Conservation (phyloP, 495 filamentous ascomycete species). For the Cryomyces minteri region DNA sequence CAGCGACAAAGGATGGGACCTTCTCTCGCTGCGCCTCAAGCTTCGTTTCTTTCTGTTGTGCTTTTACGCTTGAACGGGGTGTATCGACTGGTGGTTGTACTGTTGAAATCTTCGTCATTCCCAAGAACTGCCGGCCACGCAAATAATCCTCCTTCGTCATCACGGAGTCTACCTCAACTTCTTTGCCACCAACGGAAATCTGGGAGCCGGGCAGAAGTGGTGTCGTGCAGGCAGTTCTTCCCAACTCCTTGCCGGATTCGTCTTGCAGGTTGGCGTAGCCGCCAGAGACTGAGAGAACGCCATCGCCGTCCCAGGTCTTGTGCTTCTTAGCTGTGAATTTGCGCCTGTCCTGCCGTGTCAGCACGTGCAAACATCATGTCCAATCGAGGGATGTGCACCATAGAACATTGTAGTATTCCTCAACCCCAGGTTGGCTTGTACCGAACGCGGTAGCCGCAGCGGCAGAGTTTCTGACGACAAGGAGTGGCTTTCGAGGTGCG, state of each 20-base stretch:
- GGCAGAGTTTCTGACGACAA: conserved; percentile 20
- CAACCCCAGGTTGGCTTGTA: conserved; percentile 8
- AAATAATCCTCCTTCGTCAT: conserved; percentile 46
- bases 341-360: conserved; percentile 29
- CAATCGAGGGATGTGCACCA: conserved; percentile 27
- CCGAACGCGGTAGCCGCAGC: not conserved
- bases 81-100: conserved; percentile 2
- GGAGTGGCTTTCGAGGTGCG: conserved; percentile 23
- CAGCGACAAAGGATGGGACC: conserved; percentile 3
- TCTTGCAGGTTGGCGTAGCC: conserved; percentile 48
- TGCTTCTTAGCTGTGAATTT: conserved; percentile 64
- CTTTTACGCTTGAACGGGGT: conserved; percentile 4
- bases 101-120: conserved; percentile 9
- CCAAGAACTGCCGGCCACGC: conserved; percentile 33
- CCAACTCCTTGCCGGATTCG: conserved; percentile 48
- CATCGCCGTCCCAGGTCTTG: conserved; percentile 82
- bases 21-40: conserved; percentile 9
- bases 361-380: not conserved
- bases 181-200: conserved; percentile 50
- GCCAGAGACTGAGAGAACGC: conserved; percentile 36
- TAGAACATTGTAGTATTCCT: conserved; percentile 46
- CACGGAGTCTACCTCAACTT: conserved; percentile 51
- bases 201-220: conserved; percentile 41
- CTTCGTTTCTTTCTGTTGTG: conserved; percentile 8
- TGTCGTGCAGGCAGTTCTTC: conserved; percentile 33